Base-by-base conservation (phyloP, 441 rosid species). In the Pelargonium cotyledonis region DNA sequence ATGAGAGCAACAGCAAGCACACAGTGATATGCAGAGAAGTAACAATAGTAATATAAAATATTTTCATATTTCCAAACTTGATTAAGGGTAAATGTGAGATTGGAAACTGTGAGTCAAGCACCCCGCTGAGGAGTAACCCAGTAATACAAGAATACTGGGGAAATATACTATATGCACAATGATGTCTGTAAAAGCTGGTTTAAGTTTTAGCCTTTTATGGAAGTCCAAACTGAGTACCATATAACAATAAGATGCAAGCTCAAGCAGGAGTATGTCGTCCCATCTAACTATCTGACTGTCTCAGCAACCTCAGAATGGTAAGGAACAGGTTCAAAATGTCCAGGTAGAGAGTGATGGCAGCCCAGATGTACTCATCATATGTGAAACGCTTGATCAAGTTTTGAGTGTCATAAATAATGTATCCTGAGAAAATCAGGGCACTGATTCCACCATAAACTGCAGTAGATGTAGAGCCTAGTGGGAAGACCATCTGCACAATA, bases 241-340 rank as follows among this genome's bases (percentile, higher is more conserved):
- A 70, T 4, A 35, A 12, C 6, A 55, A 51, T 12, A 53, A 16
- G 16, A 31, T 21, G 23, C 23, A 21, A 21, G 23, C 23, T 21
- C 23, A 21, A 21, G 23, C 23, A 10, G 9, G 65, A 60, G 67
- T 31, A 26, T 15, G 49, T 72, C 74, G 53, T 65, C 23, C 68
- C 72, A 78, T 5, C 71, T 81, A 92, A 67, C 83, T 81, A 74
- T 90, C 85, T 61, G 82, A 76, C 53, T 82, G 79, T 77, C 85
- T 88, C 76, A 92, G 75, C 69, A 92, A 74, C 75, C 98, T 87
- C 77, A 93, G 71, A 67, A 93, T 93, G 78, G 92, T 71, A 44
- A 93, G 80, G 86, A 93, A 93, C 67, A 93, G 88, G 67, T 93
- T 91, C 73, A 91, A 84, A 66, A 93, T 84, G 82, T 93, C 98